Evolutionary conservation across 495 filamentous ascomycete genomes (phyloP), one percentile per base, ranked within the genome.

Genomic region (Hyaloscypha bicolor): DNA sequence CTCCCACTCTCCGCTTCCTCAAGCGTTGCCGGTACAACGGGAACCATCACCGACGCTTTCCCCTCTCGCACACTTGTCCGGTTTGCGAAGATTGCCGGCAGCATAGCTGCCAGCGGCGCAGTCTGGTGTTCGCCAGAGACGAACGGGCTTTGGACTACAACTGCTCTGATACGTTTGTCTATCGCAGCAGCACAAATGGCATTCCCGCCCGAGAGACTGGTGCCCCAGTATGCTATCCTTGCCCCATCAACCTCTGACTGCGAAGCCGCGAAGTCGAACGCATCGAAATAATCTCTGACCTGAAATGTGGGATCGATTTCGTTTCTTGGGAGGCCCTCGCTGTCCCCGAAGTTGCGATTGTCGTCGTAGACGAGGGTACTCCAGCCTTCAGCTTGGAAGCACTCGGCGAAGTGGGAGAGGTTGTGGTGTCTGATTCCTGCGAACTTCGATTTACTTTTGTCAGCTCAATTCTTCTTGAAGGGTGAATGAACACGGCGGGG

Each of bases 331-430:
- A 63, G 39, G 9, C 77, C 77, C 33, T 78, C 77, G 65, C 77
- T 79, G n/a, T 71, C 69, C 11, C 78, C 78, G 66, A 74, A 78
- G 66, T 72, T 66, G 9, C 74, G 71, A 58, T 78, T 75, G 58
- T 79, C 76, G 62, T 76, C 76, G 62, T 76, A 79, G 9, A 76
- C 61, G 1, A 79, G 63, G 19, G 71, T 67, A 29, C 25, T 66
- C 55, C 67, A 72, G 1, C 73, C 66, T 21, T 73, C 76, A 22
- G 68, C 8, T 4, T 72, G 68, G 69, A 80, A 80, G 21, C 72
- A 55, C 33, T 66, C 73, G 2, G 77, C 76, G 64, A 78, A 77
- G n/a, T 19, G 29, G 30, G 12, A 19, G 16, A 65, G 53, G 57
- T 19, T 19, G 30, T 39, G 32, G 14, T 37, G 16, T 58, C 35